These are phyloP conservation scores for Aspergillus nomiae DNA, from an alignment of 2,329 filamentous ascomycete genomes.

Conservation along the genomic window DNA sequence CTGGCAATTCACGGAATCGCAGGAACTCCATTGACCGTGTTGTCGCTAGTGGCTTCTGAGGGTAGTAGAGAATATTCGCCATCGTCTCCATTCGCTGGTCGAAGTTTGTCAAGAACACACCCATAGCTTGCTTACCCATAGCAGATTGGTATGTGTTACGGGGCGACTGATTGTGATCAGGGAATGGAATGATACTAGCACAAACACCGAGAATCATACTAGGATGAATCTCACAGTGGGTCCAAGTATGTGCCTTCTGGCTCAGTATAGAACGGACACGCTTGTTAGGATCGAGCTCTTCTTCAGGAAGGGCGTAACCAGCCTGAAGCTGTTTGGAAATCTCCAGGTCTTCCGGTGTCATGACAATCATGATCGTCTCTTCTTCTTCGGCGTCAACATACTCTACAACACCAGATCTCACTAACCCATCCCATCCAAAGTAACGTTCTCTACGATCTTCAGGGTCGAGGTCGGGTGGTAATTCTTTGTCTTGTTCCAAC, in stretches of 20 bases:
- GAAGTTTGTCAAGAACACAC: slow-evolving; percentile 97
- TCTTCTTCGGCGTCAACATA: slow-evolving; percentile 98
- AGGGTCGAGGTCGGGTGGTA: slow-evolving; percentile 61
- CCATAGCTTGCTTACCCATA: slow-evolving; percentile 99
- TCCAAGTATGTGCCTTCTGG: slow-evolving; percentile 86
- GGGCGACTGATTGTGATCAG: slow-evolving; percentile 95
- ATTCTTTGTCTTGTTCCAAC: slow-evolving; percentile 71
- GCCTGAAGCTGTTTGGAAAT: slow-evolving; percentile 70
- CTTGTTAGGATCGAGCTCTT: slow-evolving; percentile 76
- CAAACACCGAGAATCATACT: slow-evolving; percentile 99
- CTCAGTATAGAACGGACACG: slow-evolving; percentile 88
- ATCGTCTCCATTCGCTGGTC: slow-evolving; percentile 98
- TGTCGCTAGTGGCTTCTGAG: slow-evolving; percentile 93
- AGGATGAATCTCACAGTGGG: slow-evolving; percentile 98
- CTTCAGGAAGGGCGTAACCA: slow-evolving; percentile 61
- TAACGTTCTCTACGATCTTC: slow-evolving; percentile 62
- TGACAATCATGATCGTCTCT: slow-evolving; percentile 98
- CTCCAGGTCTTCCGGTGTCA: slow-evolving; percentile 95
- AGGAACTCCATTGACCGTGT: slow-evolving; percentile 98
- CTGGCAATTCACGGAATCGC: slow-evolving; percentile 95
- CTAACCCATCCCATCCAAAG: slow-evolving; percentile 86
- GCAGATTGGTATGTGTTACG: slow-evolving; percentile 99
- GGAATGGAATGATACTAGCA: slow-evolving; percentile 98
- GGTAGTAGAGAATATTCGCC: slow-evolving; percentile 98
- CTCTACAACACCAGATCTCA: slow-evolving; percentile 83